Base-by-base conservation (phyloP, 176 grass and related monocot genomes). In the Bromus sterilis region DNA sequence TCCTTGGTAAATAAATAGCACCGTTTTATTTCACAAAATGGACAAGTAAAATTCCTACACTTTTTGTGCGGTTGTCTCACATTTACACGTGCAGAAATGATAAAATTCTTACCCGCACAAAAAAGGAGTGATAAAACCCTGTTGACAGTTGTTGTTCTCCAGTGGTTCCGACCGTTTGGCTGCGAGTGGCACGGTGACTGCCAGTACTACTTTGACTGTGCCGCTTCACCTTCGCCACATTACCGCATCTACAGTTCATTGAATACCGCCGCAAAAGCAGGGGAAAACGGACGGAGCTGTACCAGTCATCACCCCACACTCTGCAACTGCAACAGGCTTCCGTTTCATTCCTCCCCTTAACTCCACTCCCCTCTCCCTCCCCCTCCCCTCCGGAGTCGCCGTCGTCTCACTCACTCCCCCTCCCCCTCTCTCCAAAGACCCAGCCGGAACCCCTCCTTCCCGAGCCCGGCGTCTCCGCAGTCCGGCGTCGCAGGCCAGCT, bases 261-360 rank as follows among this genome's bases (percentile, higher is more conserved):
- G n/a, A 73, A 73, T 31, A 49, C 42, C 70, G 70, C 70, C 70
- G 70, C 48, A 49, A 73, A 49, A 73, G 42, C 70, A 32, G 70
- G 70, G 28, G 42, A 49, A 32, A 71, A 73, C 70, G 70, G 28
- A 72, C 69, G n/a, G 69, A 23, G 69, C 13, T 73, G 42, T 2
- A 72, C 67, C n/a, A n/a, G n/a, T n/a, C n/a, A n/a, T n/a, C n/a
- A n/a, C n/a, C n/a, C n/a, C n/a, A n/a, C n/a, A n/a, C n/a, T n/a
- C n/a, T n/a, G n/a, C n/a, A n/a, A n/a, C n/a, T n/a, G n/a, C n/a
- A n/a, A n/a, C n/a, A n/a, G n/a, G n/a, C n/a, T 32, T 73, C 70
- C 56, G 43, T 83, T 58, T 58, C 81, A 75, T 88, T 88, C 76
- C 81, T 68, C n/a, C 30, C 51, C 30, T 49, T 88, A 84, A 84